Evolutionary conservation across 1,139 yeast species (phyloP).

Genomic region (Maudiozyma humilis): DNA sequence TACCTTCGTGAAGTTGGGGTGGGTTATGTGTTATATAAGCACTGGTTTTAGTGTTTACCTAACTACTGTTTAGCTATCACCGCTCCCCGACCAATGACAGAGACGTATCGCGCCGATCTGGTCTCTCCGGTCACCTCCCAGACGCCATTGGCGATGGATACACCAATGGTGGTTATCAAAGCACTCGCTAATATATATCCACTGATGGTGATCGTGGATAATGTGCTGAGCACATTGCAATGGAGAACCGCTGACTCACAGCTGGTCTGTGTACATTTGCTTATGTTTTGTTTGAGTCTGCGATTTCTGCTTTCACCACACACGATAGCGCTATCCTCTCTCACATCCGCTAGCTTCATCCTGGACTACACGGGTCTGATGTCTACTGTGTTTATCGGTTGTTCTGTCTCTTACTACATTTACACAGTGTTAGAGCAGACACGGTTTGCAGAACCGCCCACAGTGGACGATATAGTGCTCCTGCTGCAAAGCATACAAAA

Average conservation of each 20-base stretch:
- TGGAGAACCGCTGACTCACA: constrained; percentile 22
- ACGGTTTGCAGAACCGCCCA: constrained; percentile 26
- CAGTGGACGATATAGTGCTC: constrained; percentile 29
- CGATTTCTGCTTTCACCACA: constrained; percentile 8
- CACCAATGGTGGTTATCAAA: constrained; percentile 3
- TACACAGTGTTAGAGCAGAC: constrained; percentile 18
- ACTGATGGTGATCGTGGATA: constrained; percentile 19
- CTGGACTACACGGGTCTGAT: constrained; percentile 16
- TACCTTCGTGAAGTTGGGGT: no score
- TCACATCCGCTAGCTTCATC: not conserved
- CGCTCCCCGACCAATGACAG: no score
- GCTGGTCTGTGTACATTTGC: constrained; percentile 18
- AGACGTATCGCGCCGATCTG: constrained; percentile 18
- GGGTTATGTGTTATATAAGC: no score
- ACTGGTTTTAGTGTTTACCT: no score
- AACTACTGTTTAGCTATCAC: no score
- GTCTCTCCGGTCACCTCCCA: constrained; percentile 21
- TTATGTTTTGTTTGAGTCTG: constrained; percentile 9
- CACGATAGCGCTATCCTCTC: not conserved
- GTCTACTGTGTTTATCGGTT: constrained; percentile 13
- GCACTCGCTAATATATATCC: constrained; percentile 18
- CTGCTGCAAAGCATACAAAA: constrained; percentile 22
- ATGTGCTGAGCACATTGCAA: constrained; percentile 18
- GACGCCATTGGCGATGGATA: constrained; percentile 16
- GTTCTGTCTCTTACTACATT: constrained; percentile 19